Evolutionary conservation across 2,329 filamentous ascomycete genomes (phyloP).

Genomic region (Colletotrichum cordylinicola): DNA sequence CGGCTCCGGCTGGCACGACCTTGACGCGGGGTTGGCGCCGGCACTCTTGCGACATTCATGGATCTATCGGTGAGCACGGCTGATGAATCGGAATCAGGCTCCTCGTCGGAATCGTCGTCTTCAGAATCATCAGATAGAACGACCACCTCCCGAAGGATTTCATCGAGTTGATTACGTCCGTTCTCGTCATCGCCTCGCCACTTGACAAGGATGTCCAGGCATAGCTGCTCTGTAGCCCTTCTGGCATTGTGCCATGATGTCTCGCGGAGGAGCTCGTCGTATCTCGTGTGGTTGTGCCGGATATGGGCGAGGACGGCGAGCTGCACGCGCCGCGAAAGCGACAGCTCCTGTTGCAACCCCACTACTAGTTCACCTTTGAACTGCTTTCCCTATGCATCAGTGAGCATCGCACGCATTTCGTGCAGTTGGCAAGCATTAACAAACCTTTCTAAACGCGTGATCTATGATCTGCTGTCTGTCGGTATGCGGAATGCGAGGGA

Average conservation of each 20-base stretch:
- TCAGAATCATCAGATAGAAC: constrained; percentile 66
- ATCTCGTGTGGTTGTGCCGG: constrained; percentile 69
- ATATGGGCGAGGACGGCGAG: constrained; percentile 72
- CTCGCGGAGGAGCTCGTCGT: constrained; percentile 65
- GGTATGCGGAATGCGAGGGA: constrained; percentile 69
- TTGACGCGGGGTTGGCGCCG: background rate
- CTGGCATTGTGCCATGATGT: constrained; percentile 65
- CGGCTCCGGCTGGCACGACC: background rate
- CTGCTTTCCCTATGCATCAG: constrained; percentile 47
- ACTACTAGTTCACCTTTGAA: constrained; percentile 62
- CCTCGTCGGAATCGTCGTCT: constrained; percentile 39
- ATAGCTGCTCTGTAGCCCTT: constrained; percentile 65
- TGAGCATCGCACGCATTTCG: background rate
- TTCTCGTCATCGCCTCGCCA: constrained; percentile 76
- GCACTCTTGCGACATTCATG: background rate
- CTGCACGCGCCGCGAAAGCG: constrained; percentile 67
- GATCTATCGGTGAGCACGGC: constrained; percentile 25
- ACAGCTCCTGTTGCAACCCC: constrained; percentile 60
- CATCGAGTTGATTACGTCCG: constrained; percentile 70
- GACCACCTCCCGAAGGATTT: constrained; percentile 70
- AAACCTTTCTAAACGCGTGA: constrained; percentile 68
- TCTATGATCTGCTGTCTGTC: constrained; percentile 68
- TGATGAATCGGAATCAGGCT: constrained; percentile 36
- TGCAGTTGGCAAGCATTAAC: constrained; percentile 24
- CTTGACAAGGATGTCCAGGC: constrained; percentile 71